Evolutionary conservation across 345 rosid species (phyloP), one percentile per base, ranked within the genome.

Genomic region (Euphorbia tirucalli): DNA sequence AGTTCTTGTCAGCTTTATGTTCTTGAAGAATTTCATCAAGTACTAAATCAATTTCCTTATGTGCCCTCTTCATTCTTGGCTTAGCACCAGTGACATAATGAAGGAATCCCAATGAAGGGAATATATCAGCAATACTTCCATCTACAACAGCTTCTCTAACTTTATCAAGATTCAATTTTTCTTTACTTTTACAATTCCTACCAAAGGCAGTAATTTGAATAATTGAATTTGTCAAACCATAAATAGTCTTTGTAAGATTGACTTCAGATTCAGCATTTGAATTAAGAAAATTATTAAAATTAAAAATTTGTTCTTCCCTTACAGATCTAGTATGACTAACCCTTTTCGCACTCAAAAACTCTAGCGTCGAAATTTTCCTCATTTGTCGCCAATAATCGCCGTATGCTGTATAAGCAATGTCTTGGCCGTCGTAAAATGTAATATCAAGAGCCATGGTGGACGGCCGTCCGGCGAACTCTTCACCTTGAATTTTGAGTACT

Each of bases 1-100:
- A 19, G 0, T 1, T n/a, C 35, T 64, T 61, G 24, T 31, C 24
- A 11, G 61, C 68, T 61, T 22, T 74, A 7, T 78, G 84, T 24
- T 83, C 87, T 5, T 50, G 7, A 16, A 84, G 43, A 10, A 84
- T 75, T 18, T 52, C 58, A 7, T 71, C 78, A 25, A 83, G 68
- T 0, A 87, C 74, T 44, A 1, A 0, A 16, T 66, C 69, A 25
- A 55, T 37, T 19, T 74, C 71, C 13, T 71, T 77, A 27, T 48
- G 55, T 35, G 16, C 7, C 2, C 9, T 27, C 39, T 5, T 0
- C 5, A 66, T 6, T 2, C 2, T 66, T 0, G 35, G 1, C 41
- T 27, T 15, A 3, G 14, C 6, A 0, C 56, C 56, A 24, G 11
- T 25, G 1, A 66, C 3, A 6, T 10, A 1, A 2, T 25, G 22